Evolutionary conservation across 371 early-diverging fungal species (phyloP).

Genomic region (Coemansia sp.): DNA sequence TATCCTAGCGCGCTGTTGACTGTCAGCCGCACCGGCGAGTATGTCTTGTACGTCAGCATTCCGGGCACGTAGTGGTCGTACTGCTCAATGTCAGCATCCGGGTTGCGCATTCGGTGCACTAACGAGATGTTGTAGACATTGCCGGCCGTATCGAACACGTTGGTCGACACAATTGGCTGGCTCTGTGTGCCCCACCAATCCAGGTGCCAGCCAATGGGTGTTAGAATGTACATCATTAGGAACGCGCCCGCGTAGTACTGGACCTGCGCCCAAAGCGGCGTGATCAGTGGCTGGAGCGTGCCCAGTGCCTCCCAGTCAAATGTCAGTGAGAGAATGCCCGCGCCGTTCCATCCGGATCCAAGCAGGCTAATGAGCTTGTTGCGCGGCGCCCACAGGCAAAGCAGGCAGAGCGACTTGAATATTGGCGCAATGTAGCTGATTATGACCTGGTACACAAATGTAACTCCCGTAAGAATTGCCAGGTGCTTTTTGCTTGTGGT

Average conservation of each 20-base stretch:
- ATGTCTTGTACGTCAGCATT: conserved; percentile 29
- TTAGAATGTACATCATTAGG: conserved; percentile 69
- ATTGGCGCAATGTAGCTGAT: conserved; percentile 38
- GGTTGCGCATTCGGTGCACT: conserved; percentile 18
- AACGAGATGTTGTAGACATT: conserved; percentile 37
- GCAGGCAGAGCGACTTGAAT: conserved; percentile 42
- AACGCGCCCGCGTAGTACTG: conserved; percentile 66
- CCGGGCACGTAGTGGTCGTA: conserved; percentile 9
- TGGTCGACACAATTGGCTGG: conserved; percentile 56
- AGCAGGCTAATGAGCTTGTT: conserved; percentile 30
- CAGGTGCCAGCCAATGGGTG: conserved; percentile 65
- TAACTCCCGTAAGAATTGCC: conserved; percentile 16
- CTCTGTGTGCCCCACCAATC: conserved; percentile 56
- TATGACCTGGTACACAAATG: conserved; percentile 36
- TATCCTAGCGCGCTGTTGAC: conserved; percentile 46
- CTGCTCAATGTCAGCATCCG: conserved; percentile 1
- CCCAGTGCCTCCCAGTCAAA: conserved; percentile 46
- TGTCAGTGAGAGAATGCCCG: conserved; percentile 41
- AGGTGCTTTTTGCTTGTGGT: conserved; percentile 12
- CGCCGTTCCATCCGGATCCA: conserved; percentile 44
- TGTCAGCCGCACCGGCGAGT: conserved; percentile 43
- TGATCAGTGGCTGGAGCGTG: conserved; percentile 57
- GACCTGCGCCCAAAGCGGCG: conserved; percentile 70
- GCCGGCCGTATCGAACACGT: conserved; percentile 39
- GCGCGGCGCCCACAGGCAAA: conserved; percentile 38